Percentiles rank a stretch among this genome's conserved stretches.
Evolutionary conservation across 495 filamentous ascomycete species (phyloP).

Genomic region (Podospora anserina): DNA sequence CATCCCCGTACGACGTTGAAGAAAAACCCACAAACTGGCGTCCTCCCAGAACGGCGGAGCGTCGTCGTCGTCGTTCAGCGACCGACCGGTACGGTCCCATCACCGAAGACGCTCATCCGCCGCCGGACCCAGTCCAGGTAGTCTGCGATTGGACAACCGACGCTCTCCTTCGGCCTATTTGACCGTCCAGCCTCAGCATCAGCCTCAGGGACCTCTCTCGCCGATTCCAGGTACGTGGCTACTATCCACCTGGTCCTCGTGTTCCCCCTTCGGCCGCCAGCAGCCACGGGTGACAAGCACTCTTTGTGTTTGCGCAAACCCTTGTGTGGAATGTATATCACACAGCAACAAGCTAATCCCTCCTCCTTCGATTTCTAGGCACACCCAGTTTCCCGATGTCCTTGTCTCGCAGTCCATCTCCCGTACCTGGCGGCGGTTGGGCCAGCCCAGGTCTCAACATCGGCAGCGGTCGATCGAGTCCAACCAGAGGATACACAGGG

Average conservation of each 20-base stretch:
- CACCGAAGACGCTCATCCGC: constrained; percentile 43
- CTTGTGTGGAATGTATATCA: constrained; percentile 9
- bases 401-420: constrained; percentile 79
- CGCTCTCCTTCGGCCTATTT: constrained; percentile 30
- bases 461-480: constrained; percentile 66
- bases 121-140: constrained; percentile 10
- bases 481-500: constrained; percentile 45
- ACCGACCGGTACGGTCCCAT: constrained; percentile 38
- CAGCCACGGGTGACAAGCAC: constrained; percentile 7
- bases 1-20: not conserved
- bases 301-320: constrained; percentile 1
- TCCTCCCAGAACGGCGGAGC: constrained; percentile 36
- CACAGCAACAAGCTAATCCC: constrained; percentile 13
- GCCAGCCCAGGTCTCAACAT: constrained; percentile 75
- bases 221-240: constrained; percentile 43
- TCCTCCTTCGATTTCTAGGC: constrained; percentile 30
- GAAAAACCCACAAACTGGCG: constrained; percentile 35
- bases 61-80: constrained; percentile 44
- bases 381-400: constrained; percentile 63
- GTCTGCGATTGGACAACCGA: constrained; percentile 35
- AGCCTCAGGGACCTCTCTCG: constrained; percentile 34
- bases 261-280: constrained; percentile 14
- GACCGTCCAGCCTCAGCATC: constrained; percentile 39
- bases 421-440: constrained; percentile 78
- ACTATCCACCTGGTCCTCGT: constrained; percentile 10